Evolutionary conservation across 2,329 filamentous ascomycete genomes (phyloP).

Genomic region (Neofusicoccum kwambonambiense): DNA sequence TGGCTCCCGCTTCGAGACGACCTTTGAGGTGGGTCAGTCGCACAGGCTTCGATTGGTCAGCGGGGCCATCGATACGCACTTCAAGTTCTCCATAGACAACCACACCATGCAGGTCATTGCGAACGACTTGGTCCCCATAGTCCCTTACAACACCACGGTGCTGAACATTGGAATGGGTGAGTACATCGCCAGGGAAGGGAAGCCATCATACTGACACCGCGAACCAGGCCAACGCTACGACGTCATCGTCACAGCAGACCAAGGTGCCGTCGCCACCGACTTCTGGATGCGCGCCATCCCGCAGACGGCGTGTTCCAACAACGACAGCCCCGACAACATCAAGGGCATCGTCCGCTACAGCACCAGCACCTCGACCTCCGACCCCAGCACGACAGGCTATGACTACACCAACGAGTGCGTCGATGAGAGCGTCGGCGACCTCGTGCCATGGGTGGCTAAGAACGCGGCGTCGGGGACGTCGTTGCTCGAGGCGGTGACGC

Average conservation of each 20-base stretch:
- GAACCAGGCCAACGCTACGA: constrained; percentile 39
- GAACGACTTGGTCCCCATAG: constrained; percentile 45
- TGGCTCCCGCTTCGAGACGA: constrained; percentile 30
- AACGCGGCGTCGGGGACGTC: constrained; percentile 7
- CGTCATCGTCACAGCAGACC: constrained; percentile 38
- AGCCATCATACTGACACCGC: not conserved
- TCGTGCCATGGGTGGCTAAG: constrained; percentile 39
- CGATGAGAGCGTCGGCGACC: constrained; percentile 22
- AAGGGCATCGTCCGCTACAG: constrained; percentile 15
- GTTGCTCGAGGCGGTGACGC: not conserved
- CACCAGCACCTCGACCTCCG: not conserved
- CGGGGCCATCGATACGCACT: constrained; percentile 36
- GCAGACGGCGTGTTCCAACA: constrained; percentile 4
- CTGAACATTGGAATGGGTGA: constrained; percentile 32
- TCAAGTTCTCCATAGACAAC: constrained; percentile 36
- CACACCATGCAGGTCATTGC: constrained; percentile 46
- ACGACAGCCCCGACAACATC: constrained; percentile 7
- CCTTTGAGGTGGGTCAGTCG: constrained; percentile 46
- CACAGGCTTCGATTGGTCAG: constrained; percentile 63
- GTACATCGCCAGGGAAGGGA: not conserved
- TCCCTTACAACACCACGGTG: constrained; percentile 31
- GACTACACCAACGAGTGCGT: constrained; percentile 4
- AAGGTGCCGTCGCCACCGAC: constrained; percentile 21
- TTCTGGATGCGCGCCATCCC: constrained; percentile 19
- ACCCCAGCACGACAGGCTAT: not conserved